A percentile compares a stretch with the other conserved stretches of the same genome.
phyloP scores from a whole-genome alignment of 139 green algal genomes.

The Penium margaritaceum region DNA sequence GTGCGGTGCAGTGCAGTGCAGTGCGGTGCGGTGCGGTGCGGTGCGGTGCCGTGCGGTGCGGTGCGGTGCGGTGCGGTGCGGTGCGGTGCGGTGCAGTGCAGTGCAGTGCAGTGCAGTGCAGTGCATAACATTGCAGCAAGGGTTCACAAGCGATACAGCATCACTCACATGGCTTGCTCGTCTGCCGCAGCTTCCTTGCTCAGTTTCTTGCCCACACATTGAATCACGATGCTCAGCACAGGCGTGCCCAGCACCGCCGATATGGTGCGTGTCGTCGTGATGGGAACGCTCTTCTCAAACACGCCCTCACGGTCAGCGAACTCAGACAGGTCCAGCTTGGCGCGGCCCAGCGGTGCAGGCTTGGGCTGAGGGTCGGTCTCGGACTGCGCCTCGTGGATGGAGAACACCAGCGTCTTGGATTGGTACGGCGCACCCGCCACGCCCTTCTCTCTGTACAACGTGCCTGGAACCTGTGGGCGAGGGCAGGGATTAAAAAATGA shows the following conservation, averaged over 20 bases:
- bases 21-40: too few relatives aligned
- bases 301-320: not conserved
- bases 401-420: not conserved
- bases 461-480: not conserved
- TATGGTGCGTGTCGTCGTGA: not conserved
- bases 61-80: too few relatives aligned
- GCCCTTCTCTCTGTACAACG: constrained; percentile 1
- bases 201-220: constrained; percentile 5
- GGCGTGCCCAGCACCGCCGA: not conserved
- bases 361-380: not conserved
- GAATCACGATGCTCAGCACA: not conserved
- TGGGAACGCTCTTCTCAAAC: not conserved
- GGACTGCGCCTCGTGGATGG: constrained; percentile 3
- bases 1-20: too few relatives aligned
- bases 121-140: too few relatives aligned
- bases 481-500: too few relatives aligned
- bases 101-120: too few relatives aligned
- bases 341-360: not conserved
- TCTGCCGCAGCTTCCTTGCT: constrained; percentile 3
- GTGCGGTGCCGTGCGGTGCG: too few relatives aligned
- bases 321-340: not conserved
- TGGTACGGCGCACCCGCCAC: not conserved
- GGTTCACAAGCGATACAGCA: too few relatives aligned
- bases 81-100: too few relatives aligned
- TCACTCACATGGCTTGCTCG: too few relatives aligned